phyloP scores from a whole-genome alignment of 805 yeast species.

The Suhomyces kilbournensis region DNA sequence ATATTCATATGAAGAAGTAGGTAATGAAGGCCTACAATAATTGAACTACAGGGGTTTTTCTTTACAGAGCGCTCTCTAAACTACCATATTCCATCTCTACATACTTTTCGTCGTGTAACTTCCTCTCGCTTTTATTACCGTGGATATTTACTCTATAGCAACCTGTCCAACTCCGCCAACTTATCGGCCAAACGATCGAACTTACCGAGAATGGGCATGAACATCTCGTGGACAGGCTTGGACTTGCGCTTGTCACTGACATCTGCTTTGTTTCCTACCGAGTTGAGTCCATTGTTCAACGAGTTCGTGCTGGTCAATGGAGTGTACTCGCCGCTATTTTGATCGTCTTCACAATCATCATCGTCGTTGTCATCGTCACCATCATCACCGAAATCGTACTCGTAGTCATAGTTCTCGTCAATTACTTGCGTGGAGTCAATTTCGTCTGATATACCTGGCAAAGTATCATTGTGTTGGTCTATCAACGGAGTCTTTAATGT shows the following conservation, averaged over 20 bases:
- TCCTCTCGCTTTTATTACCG: too few relatives aligned
- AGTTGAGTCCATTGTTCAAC: conserved; percentile 14
- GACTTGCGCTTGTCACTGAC: conserved; percentile 21
- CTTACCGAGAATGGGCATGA: conserved; percentile 55
- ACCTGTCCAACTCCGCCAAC: conserved; percentile 36
- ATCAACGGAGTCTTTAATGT: neutral
- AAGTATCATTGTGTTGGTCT: neutral
- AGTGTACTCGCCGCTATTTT: conserved; percentile 20
- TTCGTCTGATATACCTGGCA: neutral
- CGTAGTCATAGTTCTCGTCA: conserved; percentile 7
- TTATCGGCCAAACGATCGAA: conserved; percentile 43
- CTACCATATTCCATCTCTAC: too few relatives aligned
- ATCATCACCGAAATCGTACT: conserved; percentile 4
- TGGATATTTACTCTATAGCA: conserved; percentile 5
- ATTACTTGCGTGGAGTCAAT: neutral
- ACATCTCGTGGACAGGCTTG: conserved; percentile 48
- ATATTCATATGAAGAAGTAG: too few relatives aligned
- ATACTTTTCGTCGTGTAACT: too few relatives aligned
- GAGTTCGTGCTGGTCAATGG: conserved; percentile 39
- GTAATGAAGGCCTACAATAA: too few relatives aligned
- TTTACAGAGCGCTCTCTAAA: too few relatives aligned
- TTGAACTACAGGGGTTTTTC: too few relatives aligned
- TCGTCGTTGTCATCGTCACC: conserved; percentile 20
- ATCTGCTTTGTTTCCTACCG: conserved; percentile 8
- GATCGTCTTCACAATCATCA: conserved; percentile 4